These are phyloP conservation scores for Malassezia dermatis DNA, from an alignment of 1,284 basidiomycete species.

Conservation along the genomic window DNA sequence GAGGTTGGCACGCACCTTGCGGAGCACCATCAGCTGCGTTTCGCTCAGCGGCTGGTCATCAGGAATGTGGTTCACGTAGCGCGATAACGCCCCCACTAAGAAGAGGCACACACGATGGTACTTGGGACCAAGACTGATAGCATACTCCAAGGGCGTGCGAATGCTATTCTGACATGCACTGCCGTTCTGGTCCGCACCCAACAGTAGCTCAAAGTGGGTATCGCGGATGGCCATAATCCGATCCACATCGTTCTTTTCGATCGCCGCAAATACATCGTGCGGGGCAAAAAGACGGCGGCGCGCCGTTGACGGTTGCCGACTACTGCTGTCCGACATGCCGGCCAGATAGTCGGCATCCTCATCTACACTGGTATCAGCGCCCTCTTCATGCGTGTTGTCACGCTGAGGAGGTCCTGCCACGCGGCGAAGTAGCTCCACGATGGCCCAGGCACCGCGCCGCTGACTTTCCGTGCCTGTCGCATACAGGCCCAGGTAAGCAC, in stretches of 20 bases:
- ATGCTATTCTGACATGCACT: not conserved
- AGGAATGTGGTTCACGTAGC: conserved; percentile 42
- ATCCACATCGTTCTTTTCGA: conserved; percentile 40
- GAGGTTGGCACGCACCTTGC: conserved; percentile 39
- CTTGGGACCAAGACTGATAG: conserved; percentile 33
- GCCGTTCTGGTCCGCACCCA: conserved; percentile 13
- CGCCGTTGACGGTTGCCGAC: not conserved
- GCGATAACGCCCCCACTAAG: conserved; percentile 35
- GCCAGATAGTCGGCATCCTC: not conserved
- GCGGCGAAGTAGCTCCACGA: not conserved
- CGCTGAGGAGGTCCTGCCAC: not conserved
- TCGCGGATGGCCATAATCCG: conserved; percentile 40
- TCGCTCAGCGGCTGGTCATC: conserved; percentile 26
- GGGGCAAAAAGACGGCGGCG: conserved; percentile 22
- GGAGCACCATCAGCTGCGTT: conserved; percentile 19
- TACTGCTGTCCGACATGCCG: not conserved
- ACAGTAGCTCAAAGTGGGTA: conserved; percentile 36
- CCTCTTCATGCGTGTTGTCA: conserved; percentile 7
- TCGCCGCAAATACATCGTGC: conserved; percentile 41
- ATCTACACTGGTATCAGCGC: conserved; percentile 6
- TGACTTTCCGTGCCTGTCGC: not conserved
- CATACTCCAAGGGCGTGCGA: conserved; percentile 31
- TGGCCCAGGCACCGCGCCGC: not conserved
- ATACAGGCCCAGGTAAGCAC: not conserved
- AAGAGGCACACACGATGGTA: conserved; percentile 35